These are phyloP conservation scores for Jacaranda copaia DNA, from an alignment of 257 asterid species.

Conservation along the genomic window DNA sequence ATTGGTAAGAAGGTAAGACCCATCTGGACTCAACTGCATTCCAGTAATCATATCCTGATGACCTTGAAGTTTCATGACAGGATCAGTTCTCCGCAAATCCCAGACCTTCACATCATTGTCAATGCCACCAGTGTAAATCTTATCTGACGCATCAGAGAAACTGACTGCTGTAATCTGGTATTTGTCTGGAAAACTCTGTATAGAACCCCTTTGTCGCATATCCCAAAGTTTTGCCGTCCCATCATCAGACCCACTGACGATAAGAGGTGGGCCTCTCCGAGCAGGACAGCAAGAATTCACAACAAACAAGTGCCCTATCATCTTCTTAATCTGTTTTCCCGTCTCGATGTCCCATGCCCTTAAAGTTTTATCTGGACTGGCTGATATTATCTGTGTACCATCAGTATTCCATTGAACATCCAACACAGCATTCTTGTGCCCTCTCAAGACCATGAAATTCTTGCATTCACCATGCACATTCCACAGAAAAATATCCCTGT, in stretches of 20 bases:
- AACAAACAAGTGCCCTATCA: slow-evolving; percentile 87
- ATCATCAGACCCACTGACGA: slow-evolving; percentile 97
- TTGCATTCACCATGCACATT: slow-evolving; percentile 86
- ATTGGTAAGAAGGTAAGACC: slow-evolving; percentile 94
- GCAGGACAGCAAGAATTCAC: slow-evolving; percentile 95
- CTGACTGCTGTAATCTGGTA: slow-evolving; percentile 97
- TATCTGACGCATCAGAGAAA: slow-evolving; percentile 96
- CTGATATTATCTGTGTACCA: slow-evolving; percentile 84
- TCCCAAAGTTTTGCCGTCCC: slow-evolving; percentile 99
- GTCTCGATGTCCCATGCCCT: slow-evolving; percentile 98
- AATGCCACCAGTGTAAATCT: slow-evolving; percentile 90
- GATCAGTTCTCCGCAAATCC: slow-evolving; percentile 91
- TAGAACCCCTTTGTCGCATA: slow-evolving; percentile 96
- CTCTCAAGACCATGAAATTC: slow-evolving; percentile 86
- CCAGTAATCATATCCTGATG: slow-evolving; percentile 94
- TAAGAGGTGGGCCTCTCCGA: slow-evolving; percentile 95
- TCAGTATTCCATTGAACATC: slow-evolving; percentile 96
- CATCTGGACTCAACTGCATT: slow-evolving; percentile 97
- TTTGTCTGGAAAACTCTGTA: slow-evolving; percentile 94
- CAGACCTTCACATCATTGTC: slow-evolving; percentile 95
- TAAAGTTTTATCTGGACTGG: slow-evolving; percentile 93
- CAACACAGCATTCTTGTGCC: slow-evolving; percentile 95
- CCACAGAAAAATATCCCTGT: slow-evolving; percentile 92
- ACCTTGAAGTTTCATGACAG: slow-evolving; percentile 95
- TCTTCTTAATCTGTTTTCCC: slow-evolving; percentile 92